phyloP scores from a whole-genome alignment of 2,329 filamentous ascomycete genomes.

The Xylaria sp. region DNA sequence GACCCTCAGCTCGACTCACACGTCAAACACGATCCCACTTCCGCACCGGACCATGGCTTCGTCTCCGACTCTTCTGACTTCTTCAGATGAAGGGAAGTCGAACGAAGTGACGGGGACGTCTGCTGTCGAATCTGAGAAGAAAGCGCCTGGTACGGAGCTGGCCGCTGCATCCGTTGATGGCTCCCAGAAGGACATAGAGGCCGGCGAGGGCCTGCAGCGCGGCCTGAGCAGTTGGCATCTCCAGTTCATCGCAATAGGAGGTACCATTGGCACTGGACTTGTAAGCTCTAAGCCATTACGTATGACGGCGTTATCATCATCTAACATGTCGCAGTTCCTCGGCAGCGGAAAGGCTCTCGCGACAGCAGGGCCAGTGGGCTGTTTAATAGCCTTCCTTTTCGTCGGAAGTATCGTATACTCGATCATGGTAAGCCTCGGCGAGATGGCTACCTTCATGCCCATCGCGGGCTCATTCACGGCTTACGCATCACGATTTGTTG shows the following conservation, averaged over 20 bases:
- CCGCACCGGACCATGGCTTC: conserved; percentile 26
- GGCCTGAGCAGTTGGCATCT: conserved; percentile 50
- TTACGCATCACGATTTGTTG: conserved; percentile 78
- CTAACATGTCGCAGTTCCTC: conserved; percentile 61
- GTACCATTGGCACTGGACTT: conserved; percentile 78
- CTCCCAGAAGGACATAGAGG: conserved; percentile 42
- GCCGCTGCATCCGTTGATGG: conserved; percentile 30
- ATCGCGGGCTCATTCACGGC: conserved; percentile 80
- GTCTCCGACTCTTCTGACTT: conserved; percentile 5
- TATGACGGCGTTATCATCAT: background rate
- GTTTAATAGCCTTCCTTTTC: conserved; percentile 75
- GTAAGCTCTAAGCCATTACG: conserved; percentile 22
- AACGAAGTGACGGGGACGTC: background rate
- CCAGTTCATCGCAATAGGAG: conserved; percentile 56
- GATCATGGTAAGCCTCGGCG: conserved; percentile 75
- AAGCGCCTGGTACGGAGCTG: conserved; percentile 2
- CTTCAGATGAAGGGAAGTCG: background rate
- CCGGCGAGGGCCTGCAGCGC: conserved; percentile 49
- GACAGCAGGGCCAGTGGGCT: conserved; percentile 72
- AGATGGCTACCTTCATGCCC: conserved; percentile 83
- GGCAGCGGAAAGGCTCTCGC: conserved; percentile 72
- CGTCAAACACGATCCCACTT: conserved; percentile 10
- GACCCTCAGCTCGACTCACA: conserved; percentile 16
- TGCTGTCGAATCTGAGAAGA: conserved; percentile 33
- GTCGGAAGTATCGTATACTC: conserved; percentile 79